Conservation (phyloP, 2,329 filamentous ascomycete genomes). For the Hypoxylon rubiginosum region DNA sequence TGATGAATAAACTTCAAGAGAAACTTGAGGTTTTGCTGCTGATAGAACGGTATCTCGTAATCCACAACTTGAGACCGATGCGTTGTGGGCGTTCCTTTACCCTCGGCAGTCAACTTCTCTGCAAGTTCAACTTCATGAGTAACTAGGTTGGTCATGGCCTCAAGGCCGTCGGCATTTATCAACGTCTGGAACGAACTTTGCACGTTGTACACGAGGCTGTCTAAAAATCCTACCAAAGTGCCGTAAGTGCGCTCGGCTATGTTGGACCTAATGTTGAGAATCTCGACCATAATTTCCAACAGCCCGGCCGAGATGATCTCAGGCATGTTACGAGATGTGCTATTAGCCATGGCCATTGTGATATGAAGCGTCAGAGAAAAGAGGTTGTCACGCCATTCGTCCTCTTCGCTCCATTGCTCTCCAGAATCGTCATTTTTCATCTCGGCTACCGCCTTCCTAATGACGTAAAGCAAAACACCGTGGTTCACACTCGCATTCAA, state of each 20-base stretch:
- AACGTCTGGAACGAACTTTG: constrained; percentile 87
- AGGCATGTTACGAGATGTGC: constrained; percentile 54
- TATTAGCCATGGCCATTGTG: constrained; percentile 75
- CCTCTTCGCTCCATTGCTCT: constrained; percentile 74
- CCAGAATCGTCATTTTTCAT: constrained; percentile 73
- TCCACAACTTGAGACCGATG: constrained; percentile 88
- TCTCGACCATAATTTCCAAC: constrained; percentile 90
- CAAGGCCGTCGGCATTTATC: constrained; percentile 85
- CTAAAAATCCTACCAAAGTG: constrained; percentile 87
- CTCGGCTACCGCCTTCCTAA: constrained; percentile 89
- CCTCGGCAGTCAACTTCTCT: constrained; percentile 73
- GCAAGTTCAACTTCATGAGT: constrained; percentile 82
- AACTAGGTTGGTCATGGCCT: constrained; percentile 89
- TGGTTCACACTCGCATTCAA: constrained; percentile 97
- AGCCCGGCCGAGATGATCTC: constrained; percentile 91
- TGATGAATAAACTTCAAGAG: constrained; percentile 97
- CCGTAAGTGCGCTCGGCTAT: constrained; percentile 88
- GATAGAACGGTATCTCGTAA: constrained; percentile 92
- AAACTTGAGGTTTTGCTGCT: constrained; percentile 94
- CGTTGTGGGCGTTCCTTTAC: constrained; percentile 76
- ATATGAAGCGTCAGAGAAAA: constrained; percentile 90
- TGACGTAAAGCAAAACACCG: constrained; percentile 91
- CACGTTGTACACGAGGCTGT: constrained; percentile 87
- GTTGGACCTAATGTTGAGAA: constrained; percentile 83
- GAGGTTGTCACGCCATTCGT: constrained; percentile 91